Percentiles rank a stretch among this genome's conserved stretches.
phyloP scores from a whole-genome alignment of 257 asterid genomes.

The Solanum sejunctum region DNA sequence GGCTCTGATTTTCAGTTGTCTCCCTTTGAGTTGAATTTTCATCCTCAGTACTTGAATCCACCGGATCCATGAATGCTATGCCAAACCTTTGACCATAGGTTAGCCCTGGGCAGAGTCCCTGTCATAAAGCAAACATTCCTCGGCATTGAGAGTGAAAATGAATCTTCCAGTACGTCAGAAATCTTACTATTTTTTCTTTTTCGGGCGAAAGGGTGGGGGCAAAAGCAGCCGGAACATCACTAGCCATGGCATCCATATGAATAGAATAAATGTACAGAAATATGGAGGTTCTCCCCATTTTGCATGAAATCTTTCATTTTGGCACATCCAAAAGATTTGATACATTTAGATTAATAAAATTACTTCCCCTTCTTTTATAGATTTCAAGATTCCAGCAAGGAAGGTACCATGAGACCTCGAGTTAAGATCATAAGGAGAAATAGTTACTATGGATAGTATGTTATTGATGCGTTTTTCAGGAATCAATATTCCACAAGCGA shows the following conservation, averaged over 20 bases:
- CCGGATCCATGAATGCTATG: constrained; percentile 34
- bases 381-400: neutral
- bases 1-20: constrained; percentile 17
- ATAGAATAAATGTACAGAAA: neutral
- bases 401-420: neutral
- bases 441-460: neutral
- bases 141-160: neutral
- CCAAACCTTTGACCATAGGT: constrained; percentile 82
- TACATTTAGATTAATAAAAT: neutral
- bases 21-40: constrained; percentile 28
- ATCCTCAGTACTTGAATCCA: constrained; percentile 18
- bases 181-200: neutral
- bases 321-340: neutral
- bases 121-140: constrained; percentile 1
- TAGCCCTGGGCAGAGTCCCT: constrained; percentile 92
- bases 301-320: neutral
- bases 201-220: neutral
- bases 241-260: neutral
- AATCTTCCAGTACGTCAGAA: neutral
- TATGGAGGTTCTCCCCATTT: neutral
- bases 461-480: neutral
- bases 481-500: neutral
- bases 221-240: neutral
- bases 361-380: neutral
- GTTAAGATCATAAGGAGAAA: neutral